phyloP scores from a whole-genome alignment of 2,329 filamentous ascomycete species.

The Aureobasidium sp. region DNA sequence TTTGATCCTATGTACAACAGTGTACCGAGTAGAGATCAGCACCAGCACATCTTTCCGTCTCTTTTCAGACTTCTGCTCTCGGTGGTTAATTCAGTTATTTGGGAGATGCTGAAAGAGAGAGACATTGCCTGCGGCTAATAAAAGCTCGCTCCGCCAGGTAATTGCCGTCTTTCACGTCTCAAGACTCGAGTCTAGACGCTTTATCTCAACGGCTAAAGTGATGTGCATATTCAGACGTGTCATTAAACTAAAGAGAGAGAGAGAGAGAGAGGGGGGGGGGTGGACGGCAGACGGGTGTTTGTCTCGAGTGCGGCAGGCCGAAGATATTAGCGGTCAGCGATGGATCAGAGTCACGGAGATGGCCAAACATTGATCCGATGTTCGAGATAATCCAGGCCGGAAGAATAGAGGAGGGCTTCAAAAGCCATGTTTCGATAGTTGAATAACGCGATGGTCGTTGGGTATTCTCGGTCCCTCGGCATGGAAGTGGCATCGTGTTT shows the following conservation, averaged over 20 bases:
- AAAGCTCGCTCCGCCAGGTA: too few species aligned
- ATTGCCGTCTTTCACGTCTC: neutral
- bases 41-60: too few species aligned
- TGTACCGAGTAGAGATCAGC: neutral
- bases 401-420: constrained; percentile 3
- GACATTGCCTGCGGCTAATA: too few species aligned
- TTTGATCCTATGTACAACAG: neutral
- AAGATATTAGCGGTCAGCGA: neutral
- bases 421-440: too few species aligned
- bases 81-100: too few species aligned
- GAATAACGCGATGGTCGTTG: neutral
- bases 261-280: neutral
- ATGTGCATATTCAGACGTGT: neutral
- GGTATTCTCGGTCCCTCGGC: neutral
- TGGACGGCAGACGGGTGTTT: too few species aligned
- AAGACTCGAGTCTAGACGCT: neutral
- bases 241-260: neutral
- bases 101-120: too few species aligned
- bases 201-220: constrained; percentile 6
- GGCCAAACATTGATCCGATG: constrained; percentile 11
- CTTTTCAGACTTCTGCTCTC: too few species aligned
- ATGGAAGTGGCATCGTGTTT: too few species aligned
- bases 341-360: neutral
- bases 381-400: neutral
- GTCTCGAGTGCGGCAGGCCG: neutral